Base-by-base conservation (phyloP, 164 flowering plant species). In the Saururus chinensis region DNA sequence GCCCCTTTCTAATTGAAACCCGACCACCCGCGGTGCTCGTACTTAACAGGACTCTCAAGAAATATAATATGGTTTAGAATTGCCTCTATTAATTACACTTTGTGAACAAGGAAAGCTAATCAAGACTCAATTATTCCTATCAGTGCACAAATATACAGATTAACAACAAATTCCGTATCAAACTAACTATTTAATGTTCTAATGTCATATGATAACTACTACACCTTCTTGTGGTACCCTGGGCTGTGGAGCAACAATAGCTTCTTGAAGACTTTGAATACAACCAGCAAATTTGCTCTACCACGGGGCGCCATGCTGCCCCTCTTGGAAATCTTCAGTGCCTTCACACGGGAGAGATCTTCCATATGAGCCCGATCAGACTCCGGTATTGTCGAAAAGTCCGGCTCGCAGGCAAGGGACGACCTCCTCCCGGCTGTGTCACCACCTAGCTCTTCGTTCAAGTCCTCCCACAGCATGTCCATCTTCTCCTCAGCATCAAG, bases 401-500 rank as follows among this genome's bases (percentile, higher is more conserved):
- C 35, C 58, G 58, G 16, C 19, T 17, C 17, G 35, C 58, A 16
- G 35, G 17, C 35, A 3, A 12, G 14, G 35, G 58, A 23, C 35
- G 58, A 24, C 58, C 1, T 55, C 30, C 17, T 13, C 30, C 37
- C 12, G 17, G 19, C 58, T 30, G 19, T 11, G 35, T 55, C 30
- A 24, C 60, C 64, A 1, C 41, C 40, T 41, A 78, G 40, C 25
- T 86, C 85, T 0, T 83, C 83, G 45, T 85, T 80, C 75, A 85
- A 76, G 64, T 81, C 70, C 70, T 85, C 87, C 90, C 90, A 85
- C 62, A 85, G 63, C 77, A 76, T 59, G 59, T 85, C 91, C 91
- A 85, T 85, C 73, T 71, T 83, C 51, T 81, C 86, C 40, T 79
- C 84, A n/a, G 63, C 75, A 4, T 64, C 74, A 13, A 62, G 51